phyloP scores from a whole-genome alignment of 352 stramenopile species.

The Phytophthora macrochlamydospora region DNA sequence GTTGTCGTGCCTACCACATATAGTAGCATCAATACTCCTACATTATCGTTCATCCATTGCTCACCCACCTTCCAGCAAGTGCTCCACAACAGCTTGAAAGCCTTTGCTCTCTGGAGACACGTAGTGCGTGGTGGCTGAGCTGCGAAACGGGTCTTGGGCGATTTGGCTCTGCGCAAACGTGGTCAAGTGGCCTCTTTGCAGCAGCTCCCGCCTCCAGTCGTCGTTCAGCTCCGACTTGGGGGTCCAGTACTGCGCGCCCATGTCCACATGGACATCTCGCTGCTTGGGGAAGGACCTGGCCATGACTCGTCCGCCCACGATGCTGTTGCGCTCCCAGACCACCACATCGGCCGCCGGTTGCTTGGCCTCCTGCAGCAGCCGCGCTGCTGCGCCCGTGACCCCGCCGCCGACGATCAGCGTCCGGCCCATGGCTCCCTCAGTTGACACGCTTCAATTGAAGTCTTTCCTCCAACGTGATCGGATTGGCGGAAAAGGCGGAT shows the following conservation, averaged over 20 bases:
- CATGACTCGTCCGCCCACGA: constrained; percentile 70
- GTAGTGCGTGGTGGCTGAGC: constrained; percentile 37
- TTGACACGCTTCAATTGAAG: not conserved
- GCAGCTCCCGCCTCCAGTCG: constrained; percentile 47
- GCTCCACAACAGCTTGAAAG: constrained; percentile 61
- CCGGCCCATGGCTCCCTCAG: constrained; percentile 27
- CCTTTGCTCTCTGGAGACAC: constrained; percentile 48
- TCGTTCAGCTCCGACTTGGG: constrained; percentile 53
- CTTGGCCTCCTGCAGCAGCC: constrained; percentile 56
- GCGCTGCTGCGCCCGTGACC: constrained; percentile 58
- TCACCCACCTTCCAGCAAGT: constrained; percentile 48
- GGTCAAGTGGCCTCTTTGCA: constrained; percentile 38
- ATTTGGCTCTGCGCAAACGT: constrained; percentile 58
- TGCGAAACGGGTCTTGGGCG: constrained; percentile 47
- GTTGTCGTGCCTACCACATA: constrained; percentile 40
- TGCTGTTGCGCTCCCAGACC: constrained; percentile 79
- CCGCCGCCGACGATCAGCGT: constrained; percentile 70
- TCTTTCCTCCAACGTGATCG: constrained; percentile 6
- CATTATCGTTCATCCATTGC: too few relatives aligned
- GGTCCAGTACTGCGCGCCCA: constrained; percentile 77
- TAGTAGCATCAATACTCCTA: too few relatives aligned
- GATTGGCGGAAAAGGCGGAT: constrained; percentile 19
- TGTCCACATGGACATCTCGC: constrained; percentile 58
- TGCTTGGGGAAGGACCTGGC: constrained; percentile 68
- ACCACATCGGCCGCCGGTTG: constrained; percentile 45